Evolutionary conservation across 768 basidiomycete genomes (phyloP).

Genomic region (Tricholoma flavovirens): DNA sequence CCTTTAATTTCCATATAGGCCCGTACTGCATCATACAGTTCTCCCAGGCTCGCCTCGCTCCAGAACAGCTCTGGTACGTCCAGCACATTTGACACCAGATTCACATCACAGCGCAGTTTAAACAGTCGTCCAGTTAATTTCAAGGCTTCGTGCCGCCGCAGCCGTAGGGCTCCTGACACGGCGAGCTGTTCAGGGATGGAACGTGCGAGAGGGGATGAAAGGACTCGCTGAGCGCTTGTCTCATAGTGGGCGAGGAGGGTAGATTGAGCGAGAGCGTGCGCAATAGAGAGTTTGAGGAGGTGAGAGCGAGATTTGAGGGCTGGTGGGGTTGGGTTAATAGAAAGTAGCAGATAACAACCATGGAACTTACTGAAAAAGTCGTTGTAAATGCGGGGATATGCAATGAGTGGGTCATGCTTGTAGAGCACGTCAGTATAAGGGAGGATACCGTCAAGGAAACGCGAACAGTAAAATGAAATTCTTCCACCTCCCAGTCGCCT

Average conservation of each 20-base stretch:
- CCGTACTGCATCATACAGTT: conserved; percentile 85
- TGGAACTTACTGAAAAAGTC: conserved; percentile 83
- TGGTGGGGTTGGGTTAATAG: conserved; percentile 22
- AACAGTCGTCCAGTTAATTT: conserved; percentile 83
- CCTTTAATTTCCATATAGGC: conserved; percentile 92
- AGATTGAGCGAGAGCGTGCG: conserved; percentile 92
- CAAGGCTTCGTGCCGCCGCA: conserved; percentile 78
- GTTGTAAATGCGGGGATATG: conserved; percentile 89
- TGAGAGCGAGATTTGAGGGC: conserved; percentile 91
- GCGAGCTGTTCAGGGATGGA: conserved; percentile 85
- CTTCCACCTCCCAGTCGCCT: conserved; percentile 86
- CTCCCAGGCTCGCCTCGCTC: conserved; percentile 87
- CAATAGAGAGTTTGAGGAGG: conserved; percentile 85
- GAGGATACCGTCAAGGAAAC: neutral
- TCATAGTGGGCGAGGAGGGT: conserved; percentile 90
- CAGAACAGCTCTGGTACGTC: conserved; percentile 94
- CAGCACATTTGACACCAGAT: conserved; percentile 87
- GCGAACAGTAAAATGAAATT: conserved; percentile 79
- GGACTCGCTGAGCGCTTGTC: conserved; percentile 65
- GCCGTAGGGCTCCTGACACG: conserved; percentile 63
- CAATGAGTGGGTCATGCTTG: conserved; percentile 78
- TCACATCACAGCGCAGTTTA: conserved; percentile 84
- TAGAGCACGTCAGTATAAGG: conserved; percentile 6
- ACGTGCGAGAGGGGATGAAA: conserved; percentile 70
- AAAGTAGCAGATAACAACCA: neutral